phyloP scores from a whole-genome alignment of 2,329 filamentous ascomycete species.

The Sporothrix sp. region DNA sequence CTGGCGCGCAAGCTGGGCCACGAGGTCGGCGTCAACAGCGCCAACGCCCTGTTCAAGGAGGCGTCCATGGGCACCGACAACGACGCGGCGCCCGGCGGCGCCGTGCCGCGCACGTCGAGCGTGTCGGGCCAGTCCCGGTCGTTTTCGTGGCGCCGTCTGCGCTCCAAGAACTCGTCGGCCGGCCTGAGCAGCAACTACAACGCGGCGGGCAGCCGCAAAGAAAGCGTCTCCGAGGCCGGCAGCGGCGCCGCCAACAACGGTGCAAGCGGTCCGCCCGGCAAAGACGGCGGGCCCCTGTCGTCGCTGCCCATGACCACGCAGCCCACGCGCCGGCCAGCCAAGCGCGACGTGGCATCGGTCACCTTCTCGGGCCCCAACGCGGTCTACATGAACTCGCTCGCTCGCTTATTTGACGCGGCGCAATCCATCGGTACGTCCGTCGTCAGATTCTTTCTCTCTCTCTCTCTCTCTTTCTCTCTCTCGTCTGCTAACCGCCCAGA shows the following conservation, averaged over 20 bases:
- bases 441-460: neutral
- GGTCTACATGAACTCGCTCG: slow-evolving; percentile 84
- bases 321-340: slow-evolving; percentile 57
- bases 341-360: slow-evolving; percentile 58
- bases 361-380: slow-evolving; percentile 76
- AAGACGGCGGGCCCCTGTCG: slow-evolving; percentile 35
- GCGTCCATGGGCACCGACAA: slow-evolving; percentile 42
- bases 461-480: neutral
- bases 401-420: slow-evolving; percentile 82
- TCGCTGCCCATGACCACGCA: slow-evolving; percentile 68
- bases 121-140: slow-evolving; percentile 66
- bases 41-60: slow-evolving; percentile 66
- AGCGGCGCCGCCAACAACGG: neutral
- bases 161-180: slow-evolving; percentile 76
- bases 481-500: too few species aligned
- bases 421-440: slow-evolving; percentile 85
- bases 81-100: slow-evolving; percentile 21
- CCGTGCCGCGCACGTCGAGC: slow-evolving; percentile 47
- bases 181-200: slow-evolving; percentile 44
- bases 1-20: slow-evolving; percentile 80
- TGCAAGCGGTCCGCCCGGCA: neutral
- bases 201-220: slow-evolving; percentile 18
- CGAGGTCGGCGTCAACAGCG: slow-evolving; percentile 77
- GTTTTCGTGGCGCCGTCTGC: slow-evolving; percentile 81
- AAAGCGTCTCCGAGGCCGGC: slow-evolving; percentile 41